Base-by-base conservation (phyloP, 1,284 basidiomycete species). In the Ustilago shanxiensis region DNA sequence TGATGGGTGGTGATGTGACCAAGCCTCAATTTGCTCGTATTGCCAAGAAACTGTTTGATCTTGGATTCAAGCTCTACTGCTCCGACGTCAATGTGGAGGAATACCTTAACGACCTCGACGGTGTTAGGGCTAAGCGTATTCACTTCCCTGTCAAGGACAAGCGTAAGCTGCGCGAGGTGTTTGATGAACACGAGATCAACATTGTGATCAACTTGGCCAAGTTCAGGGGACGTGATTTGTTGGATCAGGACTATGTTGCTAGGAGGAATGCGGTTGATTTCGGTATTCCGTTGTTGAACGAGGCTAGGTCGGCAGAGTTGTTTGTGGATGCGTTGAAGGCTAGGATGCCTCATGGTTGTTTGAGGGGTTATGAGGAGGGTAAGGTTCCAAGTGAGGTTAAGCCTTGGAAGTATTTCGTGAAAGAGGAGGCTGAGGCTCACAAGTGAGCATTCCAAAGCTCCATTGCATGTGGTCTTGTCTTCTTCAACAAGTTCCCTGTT, bases 131-230 rank as follows among this genome's bases (percentile, higher is more conserved):
- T 64, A 93, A 95, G 88, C 91, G 92, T 67, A 98, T 99, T 84
- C 91, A 94, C 87, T 98, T 99, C 91, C 97, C 97, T 11, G 93
- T 93, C 69, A 93, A 94, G 85, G 97, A 99, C 88, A 99, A 99
- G 89, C 90, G 96, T 68, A 95, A 95, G 87, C 89, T 98, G 35
- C 91, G 94, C 35, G 93, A 96, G 86, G 82, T 87, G 60, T 89
- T 87, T 80, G 95, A 98, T 87, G 93, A 97, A 87, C 93, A 93
- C 87, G 94, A 98, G 82, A 97, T 99, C 84, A 93, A 95, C 84
- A 93, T 92, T 67, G 96, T 99, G 51, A 91, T 99, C 88, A 98
- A 99, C 88, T 89, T 99, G 54, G 93, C 96, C 20, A 91, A 92
- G 83, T 88, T 90, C 72, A 91, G 95, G 16, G 96, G 92, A 31